Percentiles rank a stretch among this genome's conserved stretches.
phyloP scores from a whole-genome alignment of 768 basidiomycete genomes.

The Podaxis pistillaris region DNA sequence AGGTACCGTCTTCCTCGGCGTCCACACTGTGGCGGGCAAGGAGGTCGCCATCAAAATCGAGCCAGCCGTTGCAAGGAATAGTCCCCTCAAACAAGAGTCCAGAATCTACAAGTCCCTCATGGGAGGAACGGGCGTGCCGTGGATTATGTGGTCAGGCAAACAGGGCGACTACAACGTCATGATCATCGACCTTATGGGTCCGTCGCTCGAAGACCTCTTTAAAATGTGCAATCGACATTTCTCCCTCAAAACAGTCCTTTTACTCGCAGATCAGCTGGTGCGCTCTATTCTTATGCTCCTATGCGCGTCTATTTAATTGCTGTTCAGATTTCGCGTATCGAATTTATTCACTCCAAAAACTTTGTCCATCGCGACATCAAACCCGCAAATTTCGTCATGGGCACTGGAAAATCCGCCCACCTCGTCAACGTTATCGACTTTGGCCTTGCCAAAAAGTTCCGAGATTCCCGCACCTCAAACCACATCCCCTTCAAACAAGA shows the following conservation, averaged over 20 bases:
- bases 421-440: constrained; percentile 93
- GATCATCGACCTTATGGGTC: constrained; percentile 95
- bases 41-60: constrained; percentile 85
- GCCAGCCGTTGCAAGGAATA: constrained; percentile 54
- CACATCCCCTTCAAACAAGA: constrained; percentile 77
- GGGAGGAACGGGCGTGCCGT: constrained; percentile 87
- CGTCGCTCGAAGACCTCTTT: constrained; percentile 84
- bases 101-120: constrained; percentile 91
- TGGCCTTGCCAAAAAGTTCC: constrained; percentile 78
- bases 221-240: constrained; percentile 91
- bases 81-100: constrained; percentile 83
- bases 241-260: constrained; percentile 89
- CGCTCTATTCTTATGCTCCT: constrained; percentile 28
- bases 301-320: background rate
- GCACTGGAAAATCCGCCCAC: constrained; percentile 51
- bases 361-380: constrained; percentile 98
- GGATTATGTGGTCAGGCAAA: constrained; percentile 89
- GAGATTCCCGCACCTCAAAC: constrained; percentile 58
- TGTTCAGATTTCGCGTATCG: constrained; percentile 84
- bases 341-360: constrained; percentile 94
- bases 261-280: constrained; percentile 93
- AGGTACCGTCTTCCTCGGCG: constrained; percentile 79
- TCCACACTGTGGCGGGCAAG: constrained; percentile 79
- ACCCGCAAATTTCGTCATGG: constrained; percentile 99
- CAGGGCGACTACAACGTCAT: constrained; percentile 97